These are phyloP conservation scores for Teratosphaeria gauchensis DNA, from an alignment of 2,329 filamentous ascomycete genomes.

Conservation along the genomic window DNA sequence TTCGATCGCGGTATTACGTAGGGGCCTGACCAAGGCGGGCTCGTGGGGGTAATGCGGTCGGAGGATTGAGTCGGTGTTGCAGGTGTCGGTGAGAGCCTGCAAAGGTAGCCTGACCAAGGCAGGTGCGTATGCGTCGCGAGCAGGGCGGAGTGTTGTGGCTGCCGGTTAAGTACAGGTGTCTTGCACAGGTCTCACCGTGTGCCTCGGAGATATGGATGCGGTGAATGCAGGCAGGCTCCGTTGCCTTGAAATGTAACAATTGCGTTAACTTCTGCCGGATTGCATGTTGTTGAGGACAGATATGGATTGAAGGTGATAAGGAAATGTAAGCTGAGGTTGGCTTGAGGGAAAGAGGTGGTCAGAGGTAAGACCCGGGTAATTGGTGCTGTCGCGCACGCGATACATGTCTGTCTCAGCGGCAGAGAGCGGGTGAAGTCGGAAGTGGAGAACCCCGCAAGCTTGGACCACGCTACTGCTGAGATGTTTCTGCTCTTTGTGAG, in stretches of 20 bases:
- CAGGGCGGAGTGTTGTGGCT: no score
- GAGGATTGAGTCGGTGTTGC: no score
- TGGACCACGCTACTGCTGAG: no score
- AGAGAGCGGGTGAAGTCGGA: background rate
- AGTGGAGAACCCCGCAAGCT: background rate
- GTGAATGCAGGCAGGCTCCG: background rate
- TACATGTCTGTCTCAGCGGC: background rate
- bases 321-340: background rate
- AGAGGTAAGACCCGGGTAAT: background rate
- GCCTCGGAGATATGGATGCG: background rate
- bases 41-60: no score
- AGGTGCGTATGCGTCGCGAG: no score
- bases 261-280: background rate
- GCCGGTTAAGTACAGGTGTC: no score
- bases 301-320: background rate
- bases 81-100: background rate
- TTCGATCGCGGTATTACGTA: background rate
- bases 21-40: slow-evolving; percentile 3
- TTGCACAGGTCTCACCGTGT: no score
- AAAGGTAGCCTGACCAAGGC: no score
- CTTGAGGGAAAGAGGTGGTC: background rate
- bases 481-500: no score
- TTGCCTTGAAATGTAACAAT: background rate
- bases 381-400: background rate
- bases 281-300: background rate